Base-by-base conservation (phyloP, 2,329 filamentous ascomycete genomes). In the Magnaporthiopsis rhizophila region DNA sequence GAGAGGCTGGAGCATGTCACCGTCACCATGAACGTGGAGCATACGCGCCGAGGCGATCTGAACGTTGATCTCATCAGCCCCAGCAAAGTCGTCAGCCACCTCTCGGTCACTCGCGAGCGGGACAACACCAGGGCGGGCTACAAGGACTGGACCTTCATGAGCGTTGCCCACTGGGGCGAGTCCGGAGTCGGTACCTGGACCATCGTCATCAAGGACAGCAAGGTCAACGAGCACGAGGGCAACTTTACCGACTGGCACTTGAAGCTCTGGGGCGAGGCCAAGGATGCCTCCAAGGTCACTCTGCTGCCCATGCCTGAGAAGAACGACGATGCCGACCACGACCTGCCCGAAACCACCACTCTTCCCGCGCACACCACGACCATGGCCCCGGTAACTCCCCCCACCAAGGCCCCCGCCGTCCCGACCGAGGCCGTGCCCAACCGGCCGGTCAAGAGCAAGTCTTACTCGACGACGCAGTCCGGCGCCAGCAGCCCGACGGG, bases 121-220 rank as follows among this genome's bases (percentile, higher is more conserved):
- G 95, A 99, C 74, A 79, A 83, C 1, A 83, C 83, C 50, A 73
- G 78, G 0, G 76, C 78, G 28, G 95, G 95, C 11, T 99, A 98
- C 74, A 79, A 88, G 53, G 92, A 98, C 77, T 99, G 95, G 95
- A 98, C 94, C 0, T 99, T 99, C 72, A 99, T 99, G 95, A 96
- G 89, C 67, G 95, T 99, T 53, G 93, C 89, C 68, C 95, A 99
- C 74, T 99, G 93, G 90, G 95, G 95, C 61, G 95, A 99, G 76
- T 83, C 84, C 58, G 93, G 92, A 65, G 76, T 93, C 65, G 95
- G 95, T 63, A 93, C 86, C 28, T 99, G 95, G 95, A 96, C 90
- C 0, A 83, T 99, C 56, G 80, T 97, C 62, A 86, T 98, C 71
- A 95, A 92, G 71, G 95, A 99, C 73, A 89, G 89, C 26, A 80